Conservation (phyloP, 805 yeast genomes). For the Millerozyma acaciae region DNA sequence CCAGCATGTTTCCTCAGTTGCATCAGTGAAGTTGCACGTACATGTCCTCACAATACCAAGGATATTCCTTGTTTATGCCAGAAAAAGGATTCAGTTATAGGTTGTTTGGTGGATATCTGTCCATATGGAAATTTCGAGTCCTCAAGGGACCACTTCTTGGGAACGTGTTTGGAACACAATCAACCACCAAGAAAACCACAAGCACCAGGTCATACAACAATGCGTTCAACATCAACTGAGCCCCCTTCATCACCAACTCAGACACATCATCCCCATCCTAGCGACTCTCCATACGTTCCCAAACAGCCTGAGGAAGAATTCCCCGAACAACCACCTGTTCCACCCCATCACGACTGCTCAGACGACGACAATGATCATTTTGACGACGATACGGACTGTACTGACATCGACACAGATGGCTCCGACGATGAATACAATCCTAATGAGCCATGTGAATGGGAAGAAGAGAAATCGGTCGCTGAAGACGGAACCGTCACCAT, state of each 20-base stretch:
- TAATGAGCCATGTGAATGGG: conserved; percentile 14
- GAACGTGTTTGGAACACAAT: conserved; percentile 43
- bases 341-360: too few relatives aligned
- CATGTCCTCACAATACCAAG: conserved; percentile 27
- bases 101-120: conserved; percentile 45
- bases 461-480: conserved; percentile 18
- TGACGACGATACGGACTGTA: conserved; percentile 7
- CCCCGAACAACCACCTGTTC: neutral
- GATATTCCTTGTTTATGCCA: conserved; percentile 41
- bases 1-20: conserved; percentile 51
- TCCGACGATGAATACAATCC: conserved; percentile 5
- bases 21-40: conserved; percentile 30
- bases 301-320: conserved; percentile 2
- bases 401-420: conserved; percentile 5
- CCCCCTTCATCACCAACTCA: conserved; percentile 7
- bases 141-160: conserved; percentile 47
- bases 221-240: conserved; percentile 5
- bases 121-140: conserved; percentile 39
- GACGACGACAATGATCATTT: conserved; percentile 1
- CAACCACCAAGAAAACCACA: conserved; percentile 8
- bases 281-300: neutral
- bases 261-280: neutral
- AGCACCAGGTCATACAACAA: neutral
- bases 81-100: conserved; percentile 33
- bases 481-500: conserved; percentile 14